Evolutionary conservation across 352 stramenopile genomes (phyloP).

Genomic region (Pythium aristosporum): DNA sequence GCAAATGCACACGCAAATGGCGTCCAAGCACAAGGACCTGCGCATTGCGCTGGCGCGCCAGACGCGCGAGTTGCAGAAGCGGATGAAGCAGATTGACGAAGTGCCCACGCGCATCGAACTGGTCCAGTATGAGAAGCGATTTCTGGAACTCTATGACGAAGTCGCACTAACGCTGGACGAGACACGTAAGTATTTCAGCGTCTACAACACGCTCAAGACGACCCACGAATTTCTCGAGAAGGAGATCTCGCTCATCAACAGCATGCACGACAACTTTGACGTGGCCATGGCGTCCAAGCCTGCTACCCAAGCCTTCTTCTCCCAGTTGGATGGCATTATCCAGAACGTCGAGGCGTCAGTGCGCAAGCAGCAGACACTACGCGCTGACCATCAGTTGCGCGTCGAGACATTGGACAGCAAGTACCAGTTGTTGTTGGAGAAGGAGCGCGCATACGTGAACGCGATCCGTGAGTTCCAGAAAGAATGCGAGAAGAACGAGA

Average conservation of each 20-base stretch:
- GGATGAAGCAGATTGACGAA: constrained; percentile 79
- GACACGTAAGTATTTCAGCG: constrained; percentile 85
- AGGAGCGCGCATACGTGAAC: constrained; percentile 81
- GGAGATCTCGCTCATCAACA: constrained; percentile 85
- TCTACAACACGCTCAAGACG: constrained; percentile 87
- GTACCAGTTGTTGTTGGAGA: constrained; percentile 74
- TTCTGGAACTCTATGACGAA: constrained; percentile 87
- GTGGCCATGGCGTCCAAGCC: constrained; percentile 67
- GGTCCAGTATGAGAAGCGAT: constrained; percentile 90
- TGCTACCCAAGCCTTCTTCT: constrained; percentile 72
- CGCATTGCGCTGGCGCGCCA: constrained; percentile 53
- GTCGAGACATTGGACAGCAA: constrained; percentile 75
- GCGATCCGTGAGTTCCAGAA: constrained; percentile 87
- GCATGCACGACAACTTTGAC: constrained; percentile 83
- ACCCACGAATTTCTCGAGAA: constrained; percentile 84
- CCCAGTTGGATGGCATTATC: constrained; percentile 72
- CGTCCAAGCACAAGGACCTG: constrained; percentile 67
- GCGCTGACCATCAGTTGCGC: constrained; percentile 37
- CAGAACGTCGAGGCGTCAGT: constrained; percentile 52
- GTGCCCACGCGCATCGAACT: constrained; percentile 84
- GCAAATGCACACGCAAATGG: constrained; percentile 66
- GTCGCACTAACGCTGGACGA: constrained; percentile 88
- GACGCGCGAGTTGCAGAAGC: constrained; percentile 53
- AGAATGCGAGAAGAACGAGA: constrained; percentile 87
- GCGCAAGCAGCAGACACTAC: constrained; percentile 49